Evolutionary conservation across 2,329 filamentous ascomycete species (phyloP).

Genomic region (Ophiocordyceps unilateralis): DNA sequence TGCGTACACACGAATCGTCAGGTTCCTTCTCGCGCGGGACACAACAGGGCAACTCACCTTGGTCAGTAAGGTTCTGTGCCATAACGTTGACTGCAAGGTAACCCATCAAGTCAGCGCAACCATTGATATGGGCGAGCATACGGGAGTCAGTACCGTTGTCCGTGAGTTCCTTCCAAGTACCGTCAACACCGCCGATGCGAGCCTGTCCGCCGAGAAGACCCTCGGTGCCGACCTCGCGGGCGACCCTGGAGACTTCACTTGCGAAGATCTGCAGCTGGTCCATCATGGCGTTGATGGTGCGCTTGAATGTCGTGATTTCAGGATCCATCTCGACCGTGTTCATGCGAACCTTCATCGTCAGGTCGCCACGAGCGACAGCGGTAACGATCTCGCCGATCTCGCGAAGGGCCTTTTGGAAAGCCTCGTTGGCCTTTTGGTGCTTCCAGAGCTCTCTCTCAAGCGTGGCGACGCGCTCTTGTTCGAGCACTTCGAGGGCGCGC

Average conservation of each 20-base stretch:
- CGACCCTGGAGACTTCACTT: conserved; percentile 86
- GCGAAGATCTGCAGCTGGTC: conserved; percentile 94
- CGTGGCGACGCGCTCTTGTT: conserved; percentile 73
- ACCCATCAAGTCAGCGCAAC: conserved; percentile 7
- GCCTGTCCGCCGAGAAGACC: conserved; percentile 88
- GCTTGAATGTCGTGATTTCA: conserved; percentile 94
- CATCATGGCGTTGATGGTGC: conserved; percentile 98
- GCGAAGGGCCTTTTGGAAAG: conserved; percentile 90
- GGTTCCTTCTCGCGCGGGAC: neutral
- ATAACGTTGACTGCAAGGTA: conserved; percentile 51
- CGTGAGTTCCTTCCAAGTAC: conserved; percentile 94
- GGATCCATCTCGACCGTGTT: conserved; percentile 95
- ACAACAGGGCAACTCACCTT: conserved; percentile 26
- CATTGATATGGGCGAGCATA: neutral
- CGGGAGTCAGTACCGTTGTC: conserved; percentile 49
- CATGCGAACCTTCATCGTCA: conserved; percentile 93
- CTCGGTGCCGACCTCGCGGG: conserved; percentile 90
- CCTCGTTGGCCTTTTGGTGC: conserved; percentile 94
- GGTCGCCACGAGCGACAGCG: conserved; percentile 82
- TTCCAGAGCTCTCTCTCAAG: conserved; percentile 90
- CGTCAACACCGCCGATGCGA: conserved; percentile 82
- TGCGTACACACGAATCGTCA: conserved; percentile 7
- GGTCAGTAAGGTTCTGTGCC: conserved; percentile 67
- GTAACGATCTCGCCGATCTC: conserved; percentile 98
- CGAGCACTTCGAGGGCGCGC: conserved; percentile 63